Evolutionary conservation across 192 early-diverging fungal species (phyloP), one percentile per base, ranked within the genome.

Genomic region (Coemansia asiatica): DNA sequence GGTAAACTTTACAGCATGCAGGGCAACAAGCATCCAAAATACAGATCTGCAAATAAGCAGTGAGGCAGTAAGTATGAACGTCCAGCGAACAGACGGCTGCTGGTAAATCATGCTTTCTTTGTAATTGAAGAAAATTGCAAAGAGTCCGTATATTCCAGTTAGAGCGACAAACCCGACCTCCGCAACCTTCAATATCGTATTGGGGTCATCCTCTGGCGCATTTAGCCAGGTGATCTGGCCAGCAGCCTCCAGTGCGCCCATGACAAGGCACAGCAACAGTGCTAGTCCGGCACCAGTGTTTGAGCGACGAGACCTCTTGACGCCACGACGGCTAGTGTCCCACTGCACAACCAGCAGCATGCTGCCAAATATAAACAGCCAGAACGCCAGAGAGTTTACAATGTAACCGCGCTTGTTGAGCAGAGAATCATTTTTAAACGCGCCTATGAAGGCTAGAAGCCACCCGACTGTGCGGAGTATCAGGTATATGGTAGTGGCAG

Each of bases 221-320:
- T 81, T 76, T 22, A 81, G 79, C 79, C 79, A 81, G 44, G 56
- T 67, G 25, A 81, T 81, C 47, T 76, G 79, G 12, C 79, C 79
- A 28, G 74, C 70, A 27, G 74, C 79, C 44, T 81, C 79, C 7
- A 81, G 64, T 5, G 69, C 74, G 23, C 79, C 79, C 49, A 81
- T 58, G 28, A 66, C 70, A 19, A 76, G 29, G 27, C 74, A 76
- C 0, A 61, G 55, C 8, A 81, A 47, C n/a, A 61, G 15, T 29
- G 68, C 66, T 0, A 67, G 57, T 7, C 66, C 74, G 0, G 64
- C 64, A n/a, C 64, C 68, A 21, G 65, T 58, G 63, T 64, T 70
- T 25, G 79, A 72, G 21, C 63, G 69, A 46, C 46, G 44, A 60
- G 63, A 68, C 64, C 74, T 72, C 1, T 53, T 69, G 31, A 60